phyloP scores from a whole-genome alignment of 208 protist genomes.

The Acanthamoeba royreba region DNA sequence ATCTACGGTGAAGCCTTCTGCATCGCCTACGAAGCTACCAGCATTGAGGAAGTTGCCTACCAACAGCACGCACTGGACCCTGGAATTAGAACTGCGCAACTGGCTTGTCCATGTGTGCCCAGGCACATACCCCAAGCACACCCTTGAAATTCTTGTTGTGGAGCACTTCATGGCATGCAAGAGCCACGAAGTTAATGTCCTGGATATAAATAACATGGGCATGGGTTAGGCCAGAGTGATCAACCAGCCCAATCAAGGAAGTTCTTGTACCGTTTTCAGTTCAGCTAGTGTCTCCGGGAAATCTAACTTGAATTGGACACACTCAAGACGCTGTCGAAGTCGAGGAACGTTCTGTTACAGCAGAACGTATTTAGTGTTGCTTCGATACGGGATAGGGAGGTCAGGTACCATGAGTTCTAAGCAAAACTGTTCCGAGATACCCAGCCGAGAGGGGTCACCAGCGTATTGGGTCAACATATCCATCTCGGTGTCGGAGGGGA shows the following conservation, averaged over 20 bases:
- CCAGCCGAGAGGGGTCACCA: background rate
- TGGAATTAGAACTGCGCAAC: background rate
- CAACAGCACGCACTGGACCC: background rate
- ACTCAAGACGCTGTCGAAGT: background rate
- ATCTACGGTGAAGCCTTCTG: background rate
- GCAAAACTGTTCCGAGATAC: background rate
- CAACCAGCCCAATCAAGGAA: background rate
- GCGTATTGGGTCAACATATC: background rate
- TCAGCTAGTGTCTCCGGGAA: background rate
- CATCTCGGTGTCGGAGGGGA: background rate
- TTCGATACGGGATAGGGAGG: background rate
- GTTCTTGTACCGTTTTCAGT: background rate
- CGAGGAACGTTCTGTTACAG: background rate
- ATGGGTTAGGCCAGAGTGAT: no score
- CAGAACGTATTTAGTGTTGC: background rate
- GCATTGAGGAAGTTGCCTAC: slow-evolving; percentile 27
- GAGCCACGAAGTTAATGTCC: background rate
- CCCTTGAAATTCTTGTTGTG: slow-evolving; percentile 13
- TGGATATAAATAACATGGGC: no score
- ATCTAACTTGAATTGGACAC: background rate
- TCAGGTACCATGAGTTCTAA: background rate
- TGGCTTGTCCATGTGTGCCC: background rate
- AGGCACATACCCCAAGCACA: background rate
- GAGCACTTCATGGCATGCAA: background rate
- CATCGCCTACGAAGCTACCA: slow-evolving; percentile 16